Evolutionary conservation across 148 eudicot species (phyloP), one percentile per base, ranked within the genome.

Genomic region (Chenopodium quinoa): DNA sequence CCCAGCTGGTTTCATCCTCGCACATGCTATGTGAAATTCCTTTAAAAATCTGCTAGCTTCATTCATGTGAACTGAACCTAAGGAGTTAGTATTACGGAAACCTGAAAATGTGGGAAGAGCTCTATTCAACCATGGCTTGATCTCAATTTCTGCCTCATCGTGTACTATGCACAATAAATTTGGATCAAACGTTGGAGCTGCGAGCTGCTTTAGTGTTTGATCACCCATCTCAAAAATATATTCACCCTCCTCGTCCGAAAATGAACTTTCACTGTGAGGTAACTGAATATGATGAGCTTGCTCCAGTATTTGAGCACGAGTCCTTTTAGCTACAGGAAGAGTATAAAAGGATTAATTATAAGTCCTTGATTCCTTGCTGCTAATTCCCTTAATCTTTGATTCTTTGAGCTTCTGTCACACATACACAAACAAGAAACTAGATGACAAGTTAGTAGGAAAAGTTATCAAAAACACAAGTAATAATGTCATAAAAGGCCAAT

Each of bases 331-430:
- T 14, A 66, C 32, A 0, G 4, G 1, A 27, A 9, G 2, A 27
- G 70, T 8, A 1, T 0, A 14, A 7, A 66, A 7, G 70, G 70
- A 1, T 66, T 0, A 66, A 66, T 66, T 66, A 66, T 66, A 4
- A 23, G 70, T 66, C 70, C 70, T 34, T 25, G 70, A 13, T 66
- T 66, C 70, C 70, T 66, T 66, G 70, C 4, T 66, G 34, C 70
- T 27, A 66, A 7, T 66, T 23, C 25, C 25, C 25, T 23, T 23
- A 23, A 23, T 23, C 25, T 23, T 23, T 23, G 25, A 23, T 23
- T 23, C 25, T 23, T 23, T 23, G 25, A 23, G 25, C 25, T 23
- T 23, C 25, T 23, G 25, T 23, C 25, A 23, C 25, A 23, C 25
- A 23, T 23, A 23, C 25, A 23, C 25, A 23, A 23, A 66, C 31